phyloP scores from a whole-genome alignment of 2,329 filamentous ascomycete genomes.

The Plectosphaerella plurivora region DNA sequence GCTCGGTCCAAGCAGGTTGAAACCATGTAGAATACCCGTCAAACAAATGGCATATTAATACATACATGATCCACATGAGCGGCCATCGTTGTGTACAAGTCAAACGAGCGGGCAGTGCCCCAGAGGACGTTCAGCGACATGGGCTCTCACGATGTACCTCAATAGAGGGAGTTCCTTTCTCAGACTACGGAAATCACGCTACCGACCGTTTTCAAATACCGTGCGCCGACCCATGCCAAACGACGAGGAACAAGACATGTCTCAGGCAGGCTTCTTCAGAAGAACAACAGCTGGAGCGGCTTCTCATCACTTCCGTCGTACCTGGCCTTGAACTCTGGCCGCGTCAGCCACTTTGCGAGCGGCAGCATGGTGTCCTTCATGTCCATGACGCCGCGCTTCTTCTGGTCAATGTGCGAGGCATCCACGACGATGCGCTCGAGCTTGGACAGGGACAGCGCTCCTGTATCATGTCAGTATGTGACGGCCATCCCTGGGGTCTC shows the following conservation, averaged over 20 bases:
- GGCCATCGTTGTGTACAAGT: too few species aligned
- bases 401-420: conserved; percentile 88
- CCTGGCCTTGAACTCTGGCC: conserved; percentile 65
- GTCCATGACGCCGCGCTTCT: conserved; percentile 89
- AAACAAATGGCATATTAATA: background rate
- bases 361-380: conserved; percentile 91
- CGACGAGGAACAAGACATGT: too few species aligned
- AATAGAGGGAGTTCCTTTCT: too few species aligned
- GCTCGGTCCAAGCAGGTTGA: background rate
- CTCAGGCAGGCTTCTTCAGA: conserved; percentile 28
- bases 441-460: conserved; percentile 64
- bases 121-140: too few species aligned
- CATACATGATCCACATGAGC: background rate
- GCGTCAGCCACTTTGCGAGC: conserved; percentile 68
- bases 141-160: too few species aligned
- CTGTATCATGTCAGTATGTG: conserved; percentile 22
- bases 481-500: background rate
- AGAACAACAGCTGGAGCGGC: conserved; percentile 61
- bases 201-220: too few species aligned
- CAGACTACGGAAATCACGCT: too few species aligned
- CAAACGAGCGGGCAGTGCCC: too few species aligned
- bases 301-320: conserved; percentile 55
- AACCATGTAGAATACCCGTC: background rate
- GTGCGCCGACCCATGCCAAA: too few species aligned
- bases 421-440: conserved; percentile 82